Evolutionary conservation across 2,329 filamentous ascomycete genomes (phyloP).

Genomic region (Epichloe baconii): DNA sequence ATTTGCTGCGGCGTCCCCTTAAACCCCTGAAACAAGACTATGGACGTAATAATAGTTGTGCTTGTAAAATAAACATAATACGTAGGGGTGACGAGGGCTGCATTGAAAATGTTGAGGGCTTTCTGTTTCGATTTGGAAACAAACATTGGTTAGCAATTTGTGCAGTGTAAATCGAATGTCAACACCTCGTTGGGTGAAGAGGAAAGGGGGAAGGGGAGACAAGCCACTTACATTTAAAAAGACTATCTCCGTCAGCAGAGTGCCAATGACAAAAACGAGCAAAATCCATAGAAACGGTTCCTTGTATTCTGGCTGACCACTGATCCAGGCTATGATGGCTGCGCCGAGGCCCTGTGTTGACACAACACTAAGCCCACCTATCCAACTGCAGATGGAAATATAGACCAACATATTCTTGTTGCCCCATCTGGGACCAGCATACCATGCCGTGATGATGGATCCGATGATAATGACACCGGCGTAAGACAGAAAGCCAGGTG

Average conservation of each 20-base stretch:
- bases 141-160: background rate
- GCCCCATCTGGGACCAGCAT: constrained; percentile 74
- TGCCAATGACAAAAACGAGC: constrained; percentile 79
- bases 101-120: constrained; percentile 95
- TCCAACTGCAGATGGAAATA: constrained; percentile 87
- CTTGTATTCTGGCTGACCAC: constrained; percentile 79
- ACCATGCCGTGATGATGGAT: constrained; percentile 59
- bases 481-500: constrained; percentile 77
- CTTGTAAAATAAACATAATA: constrained; percentile 99
- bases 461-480: constrained; percentile 71
- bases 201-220: too few relatives aligned
- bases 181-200: too few relatives aligned
- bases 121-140: constrained; percentile 48
- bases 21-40: constrained; percentile 86
- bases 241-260: constrained; percentile 84
- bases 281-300: constrained; percentile 95
- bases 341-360: constrained; percentile 86
- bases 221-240: constrained; percentile 68
- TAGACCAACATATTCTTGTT: constrained; percentile 98
- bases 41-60: constrained; percentile 86
- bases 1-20: constrained; percentile 74
- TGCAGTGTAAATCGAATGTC: too few relatives aligned
- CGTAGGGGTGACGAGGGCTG: constrained; percentile 89
- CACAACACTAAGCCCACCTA: constrained; percentile 89
- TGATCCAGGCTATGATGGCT: constrained; percentile 76